phyloP scores from a whole-genome alignment of 257 asterid genomes.

The Cynanchum wilfordii region DNA sequence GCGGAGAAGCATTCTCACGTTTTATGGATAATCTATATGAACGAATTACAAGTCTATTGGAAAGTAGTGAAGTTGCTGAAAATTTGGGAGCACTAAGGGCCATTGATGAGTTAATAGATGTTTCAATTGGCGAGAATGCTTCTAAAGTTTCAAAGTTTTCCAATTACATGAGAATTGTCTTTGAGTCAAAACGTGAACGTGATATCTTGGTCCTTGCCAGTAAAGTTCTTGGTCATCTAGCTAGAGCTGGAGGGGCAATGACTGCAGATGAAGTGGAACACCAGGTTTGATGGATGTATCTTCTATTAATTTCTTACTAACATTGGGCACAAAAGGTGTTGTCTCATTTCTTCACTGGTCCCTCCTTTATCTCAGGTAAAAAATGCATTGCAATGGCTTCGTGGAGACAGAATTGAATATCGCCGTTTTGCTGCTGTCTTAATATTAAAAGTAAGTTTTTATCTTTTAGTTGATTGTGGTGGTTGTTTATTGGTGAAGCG shows the following conservation, averaged over 20 bases:
- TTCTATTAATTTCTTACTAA: conserved; percentile 13
- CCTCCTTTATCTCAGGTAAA: conserved; percentile 50
- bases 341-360: conserved; percentile 18
- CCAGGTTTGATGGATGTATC: conserved; percentile 48
- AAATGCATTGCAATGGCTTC: conserved; percentile 92
- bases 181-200: conserved; percentile 88
- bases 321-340: not conserved
- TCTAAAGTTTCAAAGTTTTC: conserved; percentile 82
- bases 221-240: conserved; percentile 91
- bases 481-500: not conserved
- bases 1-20: conserved; percentile 77
- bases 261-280: conserved; percentile 98
- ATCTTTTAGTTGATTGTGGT: conserved; percentile 6
- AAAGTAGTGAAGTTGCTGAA: conserved; percentile 81
- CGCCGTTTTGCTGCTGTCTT: conserved; percentile 95
- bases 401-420: conserved; percentile 85
- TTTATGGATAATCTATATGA: conserved; percentile 91
- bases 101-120: conserved; percentile 92
- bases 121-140: conserved; percentile 83
- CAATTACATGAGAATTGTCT: conserved; percentile 76
- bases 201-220: conserved; percentile 86
- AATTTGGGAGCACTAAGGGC: conserved; percentile 97
- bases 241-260: conserved; percentile 99
- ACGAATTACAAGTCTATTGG: conserved; percentile 68
- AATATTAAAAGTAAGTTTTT: conserved; percentile 68